Percentiles rank a stretch among this genome's conserved stretches.
These are phyloP conservation scores for Colletotrichum sp. DNA, from an alignment of 2,329 filamentous ascomycete species.

Conservation along the genomic window DNA sequence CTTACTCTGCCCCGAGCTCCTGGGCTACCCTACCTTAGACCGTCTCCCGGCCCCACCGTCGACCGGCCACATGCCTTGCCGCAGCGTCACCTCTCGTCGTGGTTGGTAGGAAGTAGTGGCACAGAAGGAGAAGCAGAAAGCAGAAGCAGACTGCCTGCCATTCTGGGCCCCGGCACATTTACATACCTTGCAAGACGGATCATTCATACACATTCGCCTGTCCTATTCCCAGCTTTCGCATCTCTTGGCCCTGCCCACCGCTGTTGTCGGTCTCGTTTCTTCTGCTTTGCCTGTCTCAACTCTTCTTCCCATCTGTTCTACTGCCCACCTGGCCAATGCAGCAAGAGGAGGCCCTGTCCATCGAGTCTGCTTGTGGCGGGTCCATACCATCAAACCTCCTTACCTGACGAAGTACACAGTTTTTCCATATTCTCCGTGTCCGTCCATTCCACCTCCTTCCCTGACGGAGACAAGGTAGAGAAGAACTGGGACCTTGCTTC, in stretches of 20 bases:
- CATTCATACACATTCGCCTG: not conserved
- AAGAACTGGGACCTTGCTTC: not conserved
- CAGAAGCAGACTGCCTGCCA: not conserved
- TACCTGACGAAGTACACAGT: not conserved
- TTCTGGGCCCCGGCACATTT: not conserved
- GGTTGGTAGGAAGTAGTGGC: not conserved
- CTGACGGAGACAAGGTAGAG: not conserved
- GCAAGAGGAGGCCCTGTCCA: not conserved
- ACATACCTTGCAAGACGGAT: not conserved
- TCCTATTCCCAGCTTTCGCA: not conserved
- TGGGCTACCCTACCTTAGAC: not conserved
- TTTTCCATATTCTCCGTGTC: not conserved
- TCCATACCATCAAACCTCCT: not conserved
- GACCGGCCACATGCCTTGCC: constrained; percentile 9
- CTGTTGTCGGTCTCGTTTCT: not conserved
- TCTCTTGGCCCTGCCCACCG: not conserved
- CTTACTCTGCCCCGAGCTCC: not conserved
- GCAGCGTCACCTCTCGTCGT: not conserved
- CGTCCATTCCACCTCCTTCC: not conserved
- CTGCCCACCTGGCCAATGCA: not conserved
- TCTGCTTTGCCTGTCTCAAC: not conserved
- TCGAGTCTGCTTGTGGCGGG: constrained; percentile 1
- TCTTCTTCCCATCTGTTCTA: not conserved
- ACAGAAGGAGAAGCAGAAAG: not conserved
- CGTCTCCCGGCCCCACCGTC: constrained; percentile 6